Evolutionary conservation across 208 protist genomes (phyloP), one percentile per base, ranked within the genome.

Genomic region (Trypanosoma caninum): DNA sequence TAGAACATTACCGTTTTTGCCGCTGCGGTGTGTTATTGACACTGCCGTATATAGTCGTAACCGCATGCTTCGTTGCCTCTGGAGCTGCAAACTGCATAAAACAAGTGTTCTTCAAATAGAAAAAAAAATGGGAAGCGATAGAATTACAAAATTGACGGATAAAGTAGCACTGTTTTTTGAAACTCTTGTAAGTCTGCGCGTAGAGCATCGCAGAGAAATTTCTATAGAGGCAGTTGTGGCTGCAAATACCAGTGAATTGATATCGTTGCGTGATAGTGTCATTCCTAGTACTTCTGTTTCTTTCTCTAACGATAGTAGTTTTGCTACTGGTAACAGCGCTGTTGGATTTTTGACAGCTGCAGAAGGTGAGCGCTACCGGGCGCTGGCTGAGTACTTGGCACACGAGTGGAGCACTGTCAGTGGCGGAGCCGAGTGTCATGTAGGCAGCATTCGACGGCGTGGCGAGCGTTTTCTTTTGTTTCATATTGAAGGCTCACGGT

Each of bases 1-100:
- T 27, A 16, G 14, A 34, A 41, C 37, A 62, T 59, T 87, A 8
- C 82, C 80, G 1, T 82, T 84, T 58, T 46, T 86, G 7, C 73
- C 79, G 40, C 75, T 78, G 1, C 52, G 53, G 33, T 91, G 80
- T 48, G 65, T 95, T 25, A 82, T 95, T 56, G 88, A 95, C 57
- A 76, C 65, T 6, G 82, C 76, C 5, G 88, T 95, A 33, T 95
- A 95, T 69, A 82, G 72, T 22, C 79, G 78, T 1, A 95, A 95
- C 51, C 74, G 88, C 28, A 82, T 78, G 65, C 82, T 95, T 72
- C 84, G 88, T 3, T 89, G 80, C 50, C 46, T 90, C 6, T 77
- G 84, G 2, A 87, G 83, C 51, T 89, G 80, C 57, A 95, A 95
- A 68, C 72, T 95, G 0, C 64, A 74, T 41, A 89, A 90, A 46